Percentiles rank a stretch among this genome's conserved stretches.
Evolutionary conservation across 169 alveolate genomes (phyloP).

Genomic region (Eimeria maxima): DNA sequence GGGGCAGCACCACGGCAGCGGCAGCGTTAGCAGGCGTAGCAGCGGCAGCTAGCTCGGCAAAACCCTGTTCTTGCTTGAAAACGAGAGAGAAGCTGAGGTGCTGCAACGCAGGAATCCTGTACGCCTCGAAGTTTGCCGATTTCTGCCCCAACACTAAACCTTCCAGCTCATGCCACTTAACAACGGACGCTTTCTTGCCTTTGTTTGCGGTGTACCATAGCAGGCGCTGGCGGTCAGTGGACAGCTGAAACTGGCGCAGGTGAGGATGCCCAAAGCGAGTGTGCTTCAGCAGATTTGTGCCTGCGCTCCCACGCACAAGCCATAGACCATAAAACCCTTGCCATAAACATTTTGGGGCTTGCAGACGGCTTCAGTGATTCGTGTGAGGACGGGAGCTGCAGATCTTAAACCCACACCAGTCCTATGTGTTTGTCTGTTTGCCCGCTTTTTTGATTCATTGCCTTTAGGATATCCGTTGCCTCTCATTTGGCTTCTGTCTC

Average conservation of each 20-base stretch:
- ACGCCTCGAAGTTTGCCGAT: slow-evolving; percentile 85
- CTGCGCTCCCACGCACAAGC: not conserved
- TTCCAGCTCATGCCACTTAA: slow-evolving; percentile 64
- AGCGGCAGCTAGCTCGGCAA: not conserved
- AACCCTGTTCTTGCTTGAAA: slow-evolving; percentile 30
- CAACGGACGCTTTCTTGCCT: slow-evolving; percentile 70
- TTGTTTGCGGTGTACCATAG: slow-evolving; percentile 87
- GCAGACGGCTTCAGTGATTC: no score
- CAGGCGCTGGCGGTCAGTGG: slow-evolving; percentile 85
- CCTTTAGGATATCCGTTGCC: no score
- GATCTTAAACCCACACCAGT: no score
- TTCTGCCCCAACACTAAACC: slow-evolving; percentile 87
- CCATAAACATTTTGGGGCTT: no score
- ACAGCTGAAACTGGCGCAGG: slow-evolving; percentile 89
- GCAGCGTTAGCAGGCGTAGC: not conserved
- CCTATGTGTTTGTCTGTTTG: no score
- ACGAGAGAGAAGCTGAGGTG: slow-evolving; percentile 87
- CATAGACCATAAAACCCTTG: no score
- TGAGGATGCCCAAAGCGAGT: slow-evolving; percentile 87
- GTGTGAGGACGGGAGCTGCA: no score
- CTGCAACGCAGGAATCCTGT: slow-evolving; percentile 86
- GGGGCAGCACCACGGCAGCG: not conserved
- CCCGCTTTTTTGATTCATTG: no score
- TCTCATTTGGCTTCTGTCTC: no score
- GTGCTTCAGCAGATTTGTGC: slow-evolving; percentile 85